Evolutionary conservation across 2,329 filamentous ascomycete genomes (phyloP).

Genomic region (Cercospora sp.): DNA sequence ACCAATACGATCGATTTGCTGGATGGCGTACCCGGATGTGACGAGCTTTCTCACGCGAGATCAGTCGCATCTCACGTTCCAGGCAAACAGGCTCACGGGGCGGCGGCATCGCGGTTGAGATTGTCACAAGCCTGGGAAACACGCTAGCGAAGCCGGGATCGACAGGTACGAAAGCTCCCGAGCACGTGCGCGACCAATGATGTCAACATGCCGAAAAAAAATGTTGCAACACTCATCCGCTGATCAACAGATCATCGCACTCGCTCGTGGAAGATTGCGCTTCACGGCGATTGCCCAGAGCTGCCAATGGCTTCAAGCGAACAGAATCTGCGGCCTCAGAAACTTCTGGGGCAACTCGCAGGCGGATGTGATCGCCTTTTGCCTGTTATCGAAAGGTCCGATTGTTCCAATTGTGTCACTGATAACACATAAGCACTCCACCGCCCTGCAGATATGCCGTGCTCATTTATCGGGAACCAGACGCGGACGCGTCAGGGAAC

Average conservation of each 20-base stretch:
- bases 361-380: background rate
- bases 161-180: background rate
- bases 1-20: background rate
- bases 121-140: background rate
- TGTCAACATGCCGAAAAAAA: background rate
- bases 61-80: background rate
- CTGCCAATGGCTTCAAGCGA: background rate
- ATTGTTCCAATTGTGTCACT: background rate
- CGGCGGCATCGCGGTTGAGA: background rate
- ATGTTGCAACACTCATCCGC: background rate
- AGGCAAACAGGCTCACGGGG: background rate
- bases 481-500: background rate
- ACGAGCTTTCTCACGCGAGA: background rate
- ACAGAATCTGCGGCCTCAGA: background rate
- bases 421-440: background rate
- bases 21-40: background rate
- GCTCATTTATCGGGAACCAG: background rate
- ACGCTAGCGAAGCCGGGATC: background rate
- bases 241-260: background rate
- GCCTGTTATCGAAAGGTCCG: background rate
- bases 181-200: background rate
- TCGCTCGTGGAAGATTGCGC: background rate
- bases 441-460: background rate
- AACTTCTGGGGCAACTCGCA: background rate
- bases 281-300: background rate